Conservation (phyloP, 2,329 filamentous ascomycete species). For the Phaeosphaeriaceae sp. region DNA sequence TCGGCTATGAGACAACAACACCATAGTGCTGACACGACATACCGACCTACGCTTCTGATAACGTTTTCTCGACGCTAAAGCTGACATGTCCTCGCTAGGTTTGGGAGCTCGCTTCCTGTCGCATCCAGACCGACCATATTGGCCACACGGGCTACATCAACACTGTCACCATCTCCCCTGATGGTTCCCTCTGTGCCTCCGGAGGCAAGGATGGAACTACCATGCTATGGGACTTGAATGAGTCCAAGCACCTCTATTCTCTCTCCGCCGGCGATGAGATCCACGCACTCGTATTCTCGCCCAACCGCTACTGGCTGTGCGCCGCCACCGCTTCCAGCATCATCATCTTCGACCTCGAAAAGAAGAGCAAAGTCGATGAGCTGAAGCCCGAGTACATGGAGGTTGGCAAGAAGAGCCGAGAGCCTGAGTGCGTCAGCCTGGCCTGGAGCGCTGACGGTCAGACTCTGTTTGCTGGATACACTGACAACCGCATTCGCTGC, state of each 20-base stretch:
- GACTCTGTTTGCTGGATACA: constrained; percentile 99
- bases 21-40: constrained; percentile 74
- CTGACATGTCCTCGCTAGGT: constrained; percentile 66
- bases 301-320: constrained; percentile 99
- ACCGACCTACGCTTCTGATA: background rate
- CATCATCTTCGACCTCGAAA: constrained; percentile 99
- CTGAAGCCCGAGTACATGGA: constrained; percentile 97
- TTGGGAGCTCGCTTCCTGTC: constrained; percentile 99
- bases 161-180: constrained; percentile 99
- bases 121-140: constrained; percentile 99
- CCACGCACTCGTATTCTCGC: constrained; percentile 99
- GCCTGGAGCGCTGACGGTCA: constrained; percentile 98
- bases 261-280: constrained; percentile 99
- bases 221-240: constrained; percentile 99
- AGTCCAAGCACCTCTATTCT: constrained; percentile 99
- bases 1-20: constrained; percentile 97
- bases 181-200: constrained; percentile 97
- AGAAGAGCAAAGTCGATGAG: constrained; percentile 99
- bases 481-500: constrained; percentile 79
- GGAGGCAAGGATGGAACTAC: constrained; percentile 99
- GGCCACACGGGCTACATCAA: constrained; percentile 99
- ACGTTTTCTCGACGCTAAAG: background rate
- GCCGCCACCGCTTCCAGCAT: constrained; percentile 96
- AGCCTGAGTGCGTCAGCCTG: constrained; percentile 96
- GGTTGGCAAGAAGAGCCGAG: constrained; percentile 98